Conservation (phyloP, 495 filamentous ascomycete species). For the Thermochaetoides thermophila region DNA sequence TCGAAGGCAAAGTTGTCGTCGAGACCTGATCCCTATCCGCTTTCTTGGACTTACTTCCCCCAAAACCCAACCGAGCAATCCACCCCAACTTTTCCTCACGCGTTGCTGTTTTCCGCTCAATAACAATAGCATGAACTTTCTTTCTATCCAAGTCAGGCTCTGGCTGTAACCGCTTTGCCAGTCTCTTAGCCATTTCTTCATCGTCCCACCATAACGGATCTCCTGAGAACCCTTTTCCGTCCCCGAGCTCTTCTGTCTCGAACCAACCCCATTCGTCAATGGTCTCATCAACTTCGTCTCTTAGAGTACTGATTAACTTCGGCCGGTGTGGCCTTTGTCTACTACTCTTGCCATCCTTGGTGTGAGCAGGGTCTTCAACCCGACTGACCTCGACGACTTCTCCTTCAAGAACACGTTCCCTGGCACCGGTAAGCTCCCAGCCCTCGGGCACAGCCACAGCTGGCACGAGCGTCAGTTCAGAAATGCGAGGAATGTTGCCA, state of each 20-base stretch:
- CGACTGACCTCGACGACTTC: constrained; percentile 17
- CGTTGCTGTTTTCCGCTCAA: constrained; percentile 6
- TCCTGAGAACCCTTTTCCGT: neutral
- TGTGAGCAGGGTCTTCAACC: neutral
- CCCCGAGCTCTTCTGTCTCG: constrained; percentile 6
- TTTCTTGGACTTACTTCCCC: constrained; percentile 6
- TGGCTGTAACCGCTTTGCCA: constrained; percentile 31
- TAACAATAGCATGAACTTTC: constrained; percentile 18
- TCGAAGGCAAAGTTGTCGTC: constrained; percentile 1
- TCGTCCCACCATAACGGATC: constrained; percentile 28
- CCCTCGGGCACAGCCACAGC: constrained; percentile 16
- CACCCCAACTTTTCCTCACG: constrained; percentile 4
- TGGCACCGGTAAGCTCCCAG: constrained; percentile 19
- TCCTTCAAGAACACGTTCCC: constrained; percentile 22
- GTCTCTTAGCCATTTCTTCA: constrained; percentile 30
- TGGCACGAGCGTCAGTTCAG: constrained; percentile 28
- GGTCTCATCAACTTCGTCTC: constrained; percentile 8
- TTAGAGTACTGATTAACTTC: no score
- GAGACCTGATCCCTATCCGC: constrained; percentile 3
- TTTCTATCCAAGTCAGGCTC: constrained; percentile 11
- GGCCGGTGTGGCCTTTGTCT: no score
- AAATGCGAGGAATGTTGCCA: no score
- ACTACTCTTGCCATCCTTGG: constrained; percentile 6
- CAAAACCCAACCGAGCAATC: constrained; percentile 1
- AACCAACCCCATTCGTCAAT: constrained; percentile 31